A percentile compares a stretch with the other conserved stretches of the same genome.
Conservation (phyloP, 108 stramenopile species). For the Cyclostephanos invisitatus region DNA sequence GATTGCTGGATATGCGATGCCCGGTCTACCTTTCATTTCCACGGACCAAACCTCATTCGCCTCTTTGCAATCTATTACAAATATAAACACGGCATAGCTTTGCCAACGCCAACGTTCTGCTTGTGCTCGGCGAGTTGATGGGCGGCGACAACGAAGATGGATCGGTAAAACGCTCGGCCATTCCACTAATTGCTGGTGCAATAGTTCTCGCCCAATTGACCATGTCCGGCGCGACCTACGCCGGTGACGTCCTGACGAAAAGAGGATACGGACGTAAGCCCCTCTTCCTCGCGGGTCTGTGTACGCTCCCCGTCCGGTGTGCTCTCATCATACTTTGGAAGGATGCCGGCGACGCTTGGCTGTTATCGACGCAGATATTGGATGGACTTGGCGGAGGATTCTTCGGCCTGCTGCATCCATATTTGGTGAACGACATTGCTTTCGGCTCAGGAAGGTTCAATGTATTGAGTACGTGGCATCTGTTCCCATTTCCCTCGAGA, state of each 20-base stretch:
- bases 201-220: constrained; percentile 83
- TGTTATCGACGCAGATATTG: constrained; percentile 85
- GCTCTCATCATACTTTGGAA: constrained; percentile 85
- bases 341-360: constrained; percentile 67
- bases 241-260: constrained; percentile 65
- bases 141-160: constrained; percentile 79
- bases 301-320: constrained; percentile 79
- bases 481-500: not conserved
- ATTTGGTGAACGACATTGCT: constrained; percentile 84
- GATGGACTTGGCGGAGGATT: constrained; percentile 87
- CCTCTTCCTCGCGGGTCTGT: constrained; percentile 72
- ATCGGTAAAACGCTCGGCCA: constrained; percentile 65
- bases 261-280: constrained; percentile 75
- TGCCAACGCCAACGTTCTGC: constrained; percentile 87
- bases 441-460: constrained; percentile 90
- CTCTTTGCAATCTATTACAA: not conserved
- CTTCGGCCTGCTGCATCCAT: constrained; percentile 82
- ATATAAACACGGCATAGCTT: constrained; percentile 39
- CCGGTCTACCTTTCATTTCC: not conserved
- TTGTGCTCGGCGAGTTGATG: constrained; percentile 89
- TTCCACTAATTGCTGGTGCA: constrained; percentile 86
- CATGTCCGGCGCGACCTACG: constrained; percentile 75
- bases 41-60: not conserved
- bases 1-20: not conserved
- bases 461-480: constrained; percentile 63